Percentiles rank a stretch among this genome's conserved stretches.
These are phyloP conservation scores for Clohesyomyces aquaticus DNA, from an alignment of 495 filamentous ascomycete genomes.

Conservation along the genomic window DNA sequence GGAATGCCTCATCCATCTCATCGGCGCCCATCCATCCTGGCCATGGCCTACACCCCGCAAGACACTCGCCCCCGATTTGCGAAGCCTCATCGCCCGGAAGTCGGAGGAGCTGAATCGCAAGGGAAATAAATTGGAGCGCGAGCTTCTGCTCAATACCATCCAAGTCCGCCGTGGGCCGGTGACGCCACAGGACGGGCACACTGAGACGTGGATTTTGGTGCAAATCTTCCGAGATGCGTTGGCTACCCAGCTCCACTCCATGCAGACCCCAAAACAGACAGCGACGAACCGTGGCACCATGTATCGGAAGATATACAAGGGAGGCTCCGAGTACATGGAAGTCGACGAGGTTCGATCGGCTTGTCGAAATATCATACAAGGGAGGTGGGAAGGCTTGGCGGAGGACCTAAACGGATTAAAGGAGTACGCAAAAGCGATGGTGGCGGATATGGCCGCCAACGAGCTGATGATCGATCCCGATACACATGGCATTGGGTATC, in stretches of 20 bases:
- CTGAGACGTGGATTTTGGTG: conserved; percentile 37
- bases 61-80: conserved; percentile 19
- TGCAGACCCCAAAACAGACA: background rate
- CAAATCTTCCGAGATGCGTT: conserved; percentile 42
- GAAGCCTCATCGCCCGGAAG: conserved; percentile 31
- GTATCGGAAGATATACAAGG: conserved; percentile 30
- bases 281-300: conserved; percentile 26
- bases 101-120: conserved; percentile 8
- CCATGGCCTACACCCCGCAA: conserved; percentile 25
- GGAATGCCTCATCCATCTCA: conserved; percentile 44
- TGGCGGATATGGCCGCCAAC: conserved; percentile 33
- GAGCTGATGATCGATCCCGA: conserved; percentile 39
- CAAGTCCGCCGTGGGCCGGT: conserved; percentile 1
- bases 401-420: conserved; percentile 38
- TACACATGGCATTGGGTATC: conserved; percentile 32
- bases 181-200: conserved; percentile 4
- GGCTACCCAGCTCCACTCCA: conserved; percentile 16
- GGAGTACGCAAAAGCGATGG: conserved; percentile 31
- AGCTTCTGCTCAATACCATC: conserved; percentile 39
- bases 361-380: conserved; percentile 8
- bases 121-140: conserved; percentile 30
- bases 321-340: conserved; percentile 35
- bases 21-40: conserved; percentile 38
- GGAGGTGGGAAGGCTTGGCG: conserved; percentile 23
- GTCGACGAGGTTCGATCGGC: conserved; percentile 20